Percentiles rank a stretch among this genome's conserved stretches.
phyloP scores from a whole-genome alignment of 768 basidiomycete genomes.

The Chiua virens region DNA sequence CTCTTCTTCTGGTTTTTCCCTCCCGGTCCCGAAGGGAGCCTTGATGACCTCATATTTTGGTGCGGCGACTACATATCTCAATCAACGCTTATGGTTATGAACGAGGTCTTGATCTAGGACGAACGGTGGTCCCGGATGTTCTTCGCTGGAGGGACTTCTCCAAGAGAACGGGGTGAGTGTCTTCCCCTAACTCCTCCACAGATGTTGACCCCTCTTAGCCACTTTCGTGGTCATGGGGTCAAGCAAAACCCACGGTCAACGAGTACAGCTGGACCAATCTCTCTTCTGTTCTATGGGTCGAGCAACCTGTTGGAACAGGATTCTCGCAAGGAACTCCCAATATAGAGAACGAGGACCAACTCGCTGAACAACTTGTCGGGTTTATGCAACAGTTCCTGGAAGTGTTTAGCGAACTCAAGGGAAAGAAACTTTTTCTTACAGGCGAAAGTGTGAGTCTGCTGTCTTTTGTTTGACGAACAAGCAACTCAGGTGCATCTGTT shows the following conservation, averaged over 20 bases:
- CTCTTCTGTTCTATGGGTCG: constrained; percentile 71
- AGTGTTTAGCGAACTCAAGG: constrained; percentile 71
- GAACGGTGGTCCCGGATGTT: constrained; percentile 81
- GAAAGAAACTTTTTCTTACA: constrained; percentile 66
- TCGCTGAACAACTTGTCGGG: constrained; percentile 52
- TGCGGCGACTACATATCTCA: constrained; percentile 18
- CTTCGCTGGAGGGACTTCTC: constrained; percentile 66
- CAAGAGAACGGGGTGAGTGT: constrained; percentile 71
- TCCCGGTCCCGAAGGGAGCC: constrained; percentile 67
- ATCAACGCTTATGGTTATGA: neutral
- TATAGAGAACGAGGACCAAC: constrained; percentile 55
- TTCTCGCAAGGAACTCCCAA: constrained; percentile 71
- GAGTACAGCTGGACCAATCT: constrained; percentile 79
- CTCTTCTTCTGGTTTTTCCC: constrained; percentile 88
- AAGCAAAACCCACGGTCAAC: constrained; percentile 62
- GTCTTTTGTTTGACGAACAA: neutral
- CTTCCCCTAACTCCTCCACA: constrained; percentile 18
- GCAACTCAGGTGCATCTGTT: neutral
- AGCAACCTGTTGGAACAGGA: constrained; percentile 80
- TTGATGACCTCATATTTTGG: constrained; percentile 79
- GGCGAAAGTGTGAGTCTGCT: constrained; percentile 67
- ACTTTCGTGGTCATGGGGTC: constrained; percentile 62
- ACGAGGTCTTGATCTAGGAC: constrained; percentile 45
- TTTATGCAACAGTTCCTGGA: constrained; percentile 77
- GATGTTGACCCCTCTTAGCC: constrained; percentile 43